These are phyloP conservation scores for Kluyveromyces siamensis DNA, from an alignment of 805 yeast genomes.

Conservation along the genomic window DNA sequence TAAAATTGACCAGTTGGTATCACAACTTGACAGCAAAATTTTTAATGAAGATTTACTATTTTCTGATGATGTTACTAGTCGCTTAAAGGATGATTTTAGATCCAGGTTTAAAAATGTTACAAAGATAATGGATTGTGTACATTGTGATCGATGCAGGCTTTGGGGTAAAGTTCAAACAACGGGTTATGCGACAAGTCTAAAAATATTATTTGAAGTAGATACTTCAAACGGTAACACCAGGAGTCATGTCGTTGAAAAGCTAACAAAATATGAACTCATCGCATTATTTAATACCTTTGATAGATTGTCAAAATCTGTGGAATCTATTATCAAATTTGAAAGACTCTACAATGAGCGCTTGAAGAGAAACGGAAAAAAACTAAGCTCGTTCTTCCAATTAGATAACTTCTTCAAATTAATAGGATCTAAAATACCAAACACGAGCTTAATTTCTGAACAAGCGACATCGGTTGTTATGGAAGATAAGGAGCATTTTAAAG, in stretches of 20 bases:
- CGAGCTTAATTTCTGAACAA: not conserved
- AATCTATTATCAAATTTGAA: slow-evolving; percentile 66
- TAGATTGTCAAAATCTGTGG: slow-evolving; percentile 76
- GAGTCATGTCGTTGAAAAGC: slow-evolving; percentile 44
- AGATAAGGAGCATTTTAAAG: slow-evolving; percentile 13
- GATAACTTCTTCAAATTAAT: slow-evolving; percentile 26
- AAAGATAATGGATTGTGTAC: slow-evolving; percentile 95
- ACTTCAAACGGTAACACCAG: slow-evolving; percentile 35
- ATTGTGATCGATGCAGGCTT: slow-evolving; percentile 92
- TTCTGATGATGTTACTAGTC: slow-evolving; percentile 34
- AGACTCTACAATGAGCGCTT: slow-evolving; percentile 35
- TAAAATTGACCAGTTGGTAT: slow-evolving; percentile 34
- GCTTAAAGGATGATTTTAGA: slow-evolving; percentile 77
- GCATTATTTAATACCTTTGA: slow-evolving; percentile 90
- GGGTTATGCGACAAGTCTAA: slow-evolving; percentile 95
- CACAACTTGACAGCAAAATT: slow-evolving; percentile 27
- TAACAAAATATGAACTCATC: slow-evolving; percentile 75
- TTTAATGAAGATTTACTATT: slow-evolving; percentile 46
- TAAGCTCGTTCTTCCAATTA: slow-evolving; percentile 20
- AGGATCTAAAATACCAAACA: slow-evolving; percentile 2
- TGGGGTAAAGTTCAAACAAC: slow-evolving; percentile 98
- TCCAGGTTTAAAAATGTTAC: slow-evolving; percentile 81
- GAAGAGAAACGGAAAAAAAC: slow-evolving; percentile 11
- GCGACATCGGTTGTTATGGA: not conserved
- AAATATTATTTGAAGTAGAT: slow-evolving; percentile 71